Percentiles rank a stretch among this genome's conserved stretches.
Conservation (phyloP, 192 early-diverging fungal genomes). For the Entrophospora sp. region DNA sequence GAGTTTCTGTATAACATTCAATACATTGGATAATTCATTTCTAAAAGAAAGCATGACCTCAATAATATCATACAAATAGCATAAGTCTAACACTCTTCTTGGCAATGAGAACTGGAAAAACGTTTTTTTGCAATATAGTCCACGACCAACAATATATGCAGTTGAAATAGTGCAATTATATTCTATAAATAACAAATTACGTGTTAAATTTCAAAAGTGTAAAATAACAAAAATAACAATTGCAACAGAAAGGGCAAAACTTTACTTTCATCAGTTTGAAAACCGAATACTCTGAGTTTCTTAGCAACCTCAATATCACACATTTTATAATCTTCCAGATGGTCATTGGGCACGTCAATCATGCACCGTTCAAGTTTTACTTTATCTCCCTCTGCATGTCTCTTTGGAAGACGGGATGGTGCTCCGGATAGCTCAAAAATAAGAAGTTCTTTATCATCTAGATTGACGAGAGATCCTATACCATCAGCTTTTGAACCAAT, state of each 20-base stretch:
- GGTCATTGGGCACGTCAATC: background rate
- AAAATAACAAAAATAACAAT: conserved; percentile 1
- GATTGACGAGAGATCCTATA: background rate
- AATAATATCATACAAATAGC: background rate
- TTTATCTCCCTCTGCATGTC: background rate
- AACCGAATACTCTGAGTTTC: conserved; percentile 6
- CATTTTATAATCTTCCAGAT: conserved; percentile 5
- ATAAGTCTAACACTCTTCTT: background rate
- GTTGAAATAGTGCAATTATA: conserved; percentile 2
- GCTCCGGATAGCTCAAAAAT: background rate
- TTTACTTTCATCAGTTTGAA: conserved; percentile 13
- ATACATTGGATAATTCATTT: background rate
- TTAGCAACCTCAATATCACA: conserved; percentile 1
- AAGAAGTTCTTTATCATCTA: conserved; percentile 3
- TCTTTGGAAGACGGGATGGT: background rate
- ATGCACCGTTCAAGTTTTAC: conserved; percentile 8
- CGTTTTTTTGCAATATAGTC: conserved; percentile 2
- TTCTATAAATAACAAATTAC: conserved; percentile 6
- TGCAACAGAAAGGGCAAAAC: conserved; percentile 13
- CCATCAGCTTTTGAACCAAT: background rate
- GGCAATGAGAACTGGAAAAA: conserved; percentile 4
- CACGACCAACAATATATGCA: background rate
- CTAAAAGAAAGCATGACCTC: conserved; percentile 10
- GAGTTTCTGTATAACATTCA: conserved; percentile 6
- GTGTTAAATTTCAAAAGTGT: background rate